Conservation (phyloP, 164 flowering plant species). For the Annona squamosa region DNA sequence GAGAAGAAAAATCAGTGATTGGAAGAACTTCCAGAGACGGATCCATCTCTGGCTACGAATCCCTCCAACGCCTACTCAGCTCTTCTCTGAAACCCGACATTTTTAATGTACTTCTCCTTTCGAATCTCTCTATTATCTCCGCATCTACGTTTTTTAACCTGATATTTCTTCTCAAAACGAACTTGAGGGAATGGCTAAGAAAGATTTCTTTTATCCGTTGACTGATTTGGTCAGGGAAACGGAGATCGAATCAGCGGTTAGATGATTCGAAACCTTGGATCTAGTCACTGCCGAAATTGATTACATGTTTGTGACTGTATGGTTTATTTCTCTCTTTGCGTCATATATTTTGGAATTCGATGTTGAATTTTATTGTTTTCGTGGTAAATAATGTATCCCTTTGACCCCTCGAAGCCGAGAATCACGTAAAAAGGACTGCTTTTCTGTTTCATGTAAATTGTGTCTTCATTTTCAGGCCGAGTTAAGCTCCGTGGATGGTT, state of each 20-base stretch:
- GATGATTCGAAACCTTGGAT: no score
- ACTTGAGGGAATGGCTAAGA: no score
- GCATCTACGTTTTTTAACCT: not conserved
- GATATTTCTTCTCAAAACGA: not conserved
- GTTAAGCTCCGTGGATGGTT: not conserved
- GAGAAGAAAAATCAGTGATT: not conserved
- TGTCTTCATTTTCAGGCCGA: not conserved
- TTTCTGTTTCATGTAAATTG: not conserved
- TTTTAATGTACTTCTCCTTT: constrained; percentile 42
- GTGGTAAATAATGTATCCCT: no score
- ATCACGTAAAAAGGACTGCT: not conserved
- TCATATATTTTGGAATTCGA: no score
- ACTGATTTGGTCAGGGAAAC: no score
- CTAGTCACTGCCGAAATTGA: no score
- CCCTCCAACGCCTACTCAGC: constrained; percentile 59
- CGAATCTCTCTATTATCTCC: not conserved
- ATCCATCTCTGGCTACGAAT: constrained; percentile 72
- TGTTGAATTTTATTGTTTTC: no score
- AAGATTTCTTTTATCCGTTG: no score
- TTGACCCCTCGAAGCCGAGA: no score
- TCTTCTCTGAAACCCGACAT: constrained; percentile 59
- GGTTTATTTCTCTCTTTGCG: no score
- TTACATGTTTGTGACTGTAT: no score
- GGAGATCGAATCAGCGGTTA: no score
- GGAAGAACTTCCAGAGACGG: constrained; percentile 26